Base-by-base conservation (phyloP, 2,329 filamentous ascomycete species). In the Cadophora gregata region DNA sequence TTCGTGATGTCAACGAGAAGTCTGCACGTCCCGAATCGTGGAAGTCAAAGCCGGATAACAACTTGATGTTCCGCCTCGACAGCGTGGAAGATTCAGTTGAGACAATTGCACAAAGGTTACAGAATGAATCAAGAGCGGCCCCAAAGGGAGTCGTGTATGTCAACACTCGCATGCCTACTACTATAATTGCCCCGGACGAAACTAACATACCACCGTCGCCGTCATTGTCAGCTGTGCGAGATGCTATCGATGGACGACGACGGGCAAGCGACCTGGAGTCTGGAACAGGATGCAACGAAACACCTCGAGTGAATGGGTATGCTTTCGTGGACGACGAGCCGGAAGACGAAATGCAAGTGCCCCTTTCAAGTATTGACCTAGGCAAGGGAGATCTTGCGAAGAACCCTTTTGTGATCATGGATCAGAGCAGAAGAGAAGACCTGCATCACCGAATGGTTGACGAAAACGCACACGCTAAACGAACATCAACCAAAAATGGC, bases 221-320 rank as follows among this genome's bases (percentile, higher is more conserved):
- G 0, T 95, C 93, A 0, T 83, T 97, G 68, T 96, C 93, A 4
- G 90, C 93, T 1, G 86, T 97, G 25, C 88, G 90, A 70, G 93
- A 94, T 72, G 94, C 94, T 9, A 93, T 97, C 64, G 88, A 90
- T 1, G 93, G 93, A 10, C 87, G 83, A 8, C 87, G 90, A 4
- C 85, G 87, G 9, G 81, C 83, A 1, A 85, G 83, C 9, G 86
- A 89, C 27, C 87, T 87, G 14, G 89, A 93, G 71, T 86, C 86
- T 6, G 81, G 79, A 4, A 77, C 81, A 10, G 84, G 84, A 2
- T 86, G 82, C 67, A 83, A 83, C 0, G 93, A 96, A 78, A 98
- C 95, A 0, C 96, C 95, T 0, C 86, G 93, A 1, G 92, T 98
- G 0, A 97, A 96, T 70, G 96, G 96, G 1, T 99, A 97, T 77